A percentile compares a stretch with the other conserved stretches of the same genome.
These are phyloP conservation scores for Xylaria sp. DNA, from an alignment of 2,329 filamentous ascomycete genomes.

Conservation along the genomic window DNA sequence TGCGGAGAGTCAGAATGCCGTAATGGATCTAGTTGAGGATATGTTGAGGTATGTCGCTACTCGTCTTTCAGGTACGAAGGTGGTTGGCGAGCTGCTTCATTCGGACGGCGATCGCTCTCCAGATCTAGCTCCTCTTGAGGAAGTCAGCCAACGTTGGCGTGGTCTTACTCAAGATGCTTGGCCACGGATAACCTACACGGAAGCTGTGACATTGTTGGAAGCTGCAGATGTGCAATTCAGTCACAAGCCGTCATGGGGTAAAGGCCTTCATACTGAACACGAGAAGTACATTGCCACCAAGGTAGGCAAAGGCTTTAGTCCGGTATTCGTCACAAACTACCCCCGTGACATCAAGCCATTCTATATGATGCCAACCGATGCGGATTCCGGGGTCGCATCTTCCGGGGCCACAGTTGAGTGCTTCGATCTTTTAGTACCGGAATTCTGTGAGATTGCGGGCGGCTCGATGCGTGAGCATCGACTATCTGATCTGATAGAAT, in stretches of 20 bases:
- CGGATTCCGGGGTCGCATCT: slow-evolving; percentile 9
- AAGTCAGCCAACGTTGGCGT: slow-evolving; percentile 65
- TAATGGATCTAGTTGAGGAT: slow-evolving; percentile 77
- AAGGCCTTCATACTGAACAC: slow-evolving; percentile 82
- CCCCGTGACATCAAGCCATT: slow-evolving; percentile 88
- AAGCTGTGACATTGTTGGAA: slow-evolving; percentile 67
- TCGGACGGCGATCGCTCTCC: slow-evolving; percentile 39
- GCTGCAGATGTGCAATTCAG: slow-evolving; percentile 58
- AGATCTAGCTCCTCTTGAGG: slow-evolving; percentile 40
- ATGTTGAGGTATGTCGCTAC: slow-evolving; percentile 57
- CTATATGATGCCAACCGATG: slow-evolving; percentile 56
- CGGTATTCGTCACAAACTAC: slow-evolving; percentile 90
- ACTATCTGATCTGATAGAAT: slow-evolving; percentile 57
- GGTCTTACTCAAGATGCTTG: slow-evolving; percentile 58
- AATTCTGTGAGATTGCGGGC: slow-evolving; percentile 79
- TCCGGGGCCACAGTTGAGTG: slow-evolving; percentile 65
- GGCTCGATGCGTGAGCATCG: slow-evolving; percentile 87
- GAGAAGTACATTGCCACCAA: slow-evolving; percentile 75
- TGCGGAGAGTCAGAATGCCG: slow-evolving; percentile 58
- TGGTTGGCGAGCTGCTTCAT: slow-evolving; percentile 42
- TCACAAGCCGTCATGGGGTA: slow-evolving; percentile 63
- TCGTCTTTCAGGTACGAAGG: slow-evolving; percentile 37
- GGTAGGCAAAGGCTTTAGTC: slow-evolving; percentile 47
- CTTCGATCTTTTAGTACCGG: slow-evolving; percentile 84
- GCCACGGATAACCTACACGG: slow-evolving; percentile 77